Evolutionary conservation across 2,329 filamentous ascomycete species (phyloP).

Genomic region (Coleophoma eucalyptorum): DNA sequence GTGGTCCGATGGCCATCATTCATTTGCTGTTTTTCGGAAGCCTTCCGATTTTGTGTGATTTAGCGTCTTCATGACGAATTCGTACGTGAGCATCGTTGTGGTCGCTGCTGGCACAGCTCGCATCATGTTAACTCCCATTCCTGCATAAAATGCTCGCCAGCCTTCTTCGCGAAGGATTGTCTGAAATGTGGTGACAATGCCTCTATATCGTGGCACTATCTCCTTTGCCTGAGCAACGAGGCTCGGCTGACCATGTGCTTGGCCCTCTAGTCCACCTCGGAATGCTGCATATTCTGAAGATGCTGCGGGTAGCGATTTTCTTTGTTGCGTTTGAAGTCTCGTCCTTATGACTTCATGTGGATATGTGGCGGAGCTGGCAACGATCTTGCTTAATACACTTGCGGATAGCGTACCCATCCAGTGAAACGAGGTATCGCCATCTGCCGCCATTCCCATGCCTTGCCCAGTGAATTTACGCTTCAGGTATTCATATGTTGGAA

Average conservation of each 20-base stretch:
- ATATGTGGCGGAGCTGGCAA: constrained; percentile 93
- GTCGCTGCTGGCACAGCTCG: constrained; percentile 91
- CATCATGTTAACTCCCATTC: constrained; percentile 97
- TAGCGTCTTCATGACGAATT: constrained; percentile 52
- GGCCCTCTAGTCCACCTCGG: constrained; percentile 25
- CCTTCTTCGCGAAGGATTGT: constrained; percentile 89
- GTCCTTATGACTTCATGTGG: constrained; percentile 96
- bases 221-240: constrained; percentile 23
- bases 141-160: constrained; percentile 94
- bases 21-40: neutral
- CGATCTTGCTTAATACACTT: constrained; percentile 89
- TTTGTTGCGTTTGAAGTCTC: constrained; percentile 86
- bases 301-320: constrained; percentile 52
- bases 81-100: constrained; percentile 96
- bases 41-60: constrained; percentile 20
- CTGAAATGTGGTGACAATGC: constrained; percentile 75
- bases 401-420: constrained; percentile 83
- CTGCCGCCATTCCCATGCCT: constrained; percentile 68
- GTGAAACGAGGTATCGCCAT: constrained; percentile 59
- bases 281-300: constrained; percentile 46
- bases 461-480: constrained; percentile 88
- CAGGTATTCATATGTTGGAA: constrained; percentile 91
- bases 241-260: constrained; percentile 8
- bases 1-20: no score
- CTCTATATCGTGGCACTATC: constrained; percentile 57